Evolutionary conservation across 2,329 filamentous ascomycete genomes (phyloP).

Genomic region (Chalara sp.): DNA sequence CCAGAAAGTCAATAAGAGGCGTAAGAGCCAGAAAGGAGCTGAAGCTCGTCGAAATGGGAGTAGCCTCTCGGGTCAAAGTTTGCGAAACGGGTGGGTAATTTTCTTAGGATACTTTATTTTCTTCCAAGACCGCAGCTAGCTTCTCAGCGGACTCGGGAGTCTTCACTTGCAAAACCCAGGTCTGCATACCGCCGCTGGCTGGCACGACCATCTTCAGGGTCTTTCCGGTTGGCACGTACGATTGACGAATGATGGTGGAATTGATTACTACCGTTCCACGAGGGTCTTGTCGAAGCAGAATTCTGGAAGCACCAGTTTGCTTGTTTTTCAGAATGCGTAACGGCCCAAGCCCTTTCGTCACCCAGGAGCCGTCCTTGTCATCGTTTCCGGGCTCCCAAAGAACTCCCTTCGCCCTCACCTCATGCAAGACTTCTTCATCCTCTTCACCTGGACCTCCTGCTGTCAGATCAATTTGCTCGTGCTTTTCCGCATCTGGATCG

Average conservation of each 20-base stretch:
- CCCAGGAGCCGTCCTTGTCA: slow-evolving; percentile 53
- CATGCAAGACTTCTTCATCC: slow-evolving; percentile 63
- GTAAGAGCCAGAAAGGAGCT: too few relatives aligned
- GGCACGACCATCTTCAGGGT: slow-evolving; percentile 46
- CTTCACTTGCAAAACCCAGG: slow-evolving; percentile 68
- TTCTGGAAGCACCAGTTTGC: slow-evolving; percentile 55
- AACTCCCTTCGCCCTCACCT: slow-evolving; percentile 64
- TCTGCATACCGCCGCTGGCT: slow-evolving; percentile 55
- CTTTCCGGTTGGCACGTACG: slow-evolving; percentile 56
- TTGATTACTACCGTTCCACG: slow-evolving; percentile 70
- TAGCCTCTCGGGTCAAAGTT: too few relatives aligned
- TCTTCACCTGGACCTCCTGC: slow-evolving; percentile 62
- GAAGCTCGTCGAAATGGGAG: too few relatives aligned
- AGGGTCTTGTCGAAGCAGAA: slow-evolving; percentile 70
- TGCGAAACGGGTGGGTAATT: too few relatives aligned
- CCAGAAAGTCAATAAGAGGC: too few relatives aligned
- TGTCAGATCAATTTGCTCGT: slow-evolving; percentile 66
- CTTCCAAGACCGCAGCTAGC: slow-evolving; percentile 24
- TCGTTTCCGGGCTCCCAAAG: slow-evolving; percentile 39
- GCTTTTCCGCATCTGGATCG: slow-evolving; percentile 47
- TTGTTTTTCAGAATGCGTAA: slow-evolving; percentile 70
- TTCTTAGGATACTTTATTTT: too few relatives aligned
- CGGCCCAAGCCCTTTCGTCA: slow-evolving; percentile 62
- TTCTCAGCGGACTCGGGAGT: slow-evolving; percentile 43
- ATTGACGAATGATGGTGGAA: slow-evolving; percentile 50